phyloP scores from a whole-genome alignment of 768 basidiomycete species.

The Agrocybe chaxingu region DNA sequence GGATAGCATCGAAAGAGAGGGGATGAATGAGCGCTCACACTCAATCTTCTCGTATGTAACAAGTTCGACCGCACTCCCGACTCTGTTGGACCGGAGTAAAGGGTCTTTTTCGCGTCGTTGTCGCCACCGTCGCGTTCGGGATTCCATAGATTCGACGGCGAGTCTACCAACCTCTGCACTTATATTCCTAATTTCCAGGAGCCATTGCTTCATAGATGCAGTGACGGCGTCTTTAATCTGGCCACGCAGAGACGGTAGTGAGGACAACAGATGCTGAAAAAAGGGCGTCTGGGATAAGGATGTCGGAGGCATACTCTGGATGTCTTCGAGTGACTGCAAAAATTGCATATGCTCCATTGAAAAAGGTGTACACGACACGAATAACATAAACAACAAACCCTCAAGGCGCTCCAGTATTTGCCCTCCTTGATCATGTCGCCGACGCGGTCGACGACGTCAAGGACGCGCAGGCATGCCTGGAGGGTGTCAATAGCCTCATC shows the following conservation, averaged over 20 bases:
- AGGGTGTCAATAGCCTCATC: constrained; percentile 97
- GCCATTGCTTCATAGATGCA: constrained; percentile 94
- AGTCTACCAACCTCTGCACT: constrained; percentile 82
- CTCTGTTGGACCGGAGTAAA: constrained; percentile 67
- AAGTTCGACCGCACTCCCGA: constrained; percentile 90
- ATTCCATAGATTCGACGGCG: constrained; percentile 89
- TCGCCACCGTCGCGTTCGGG: constrained; percentile 80
- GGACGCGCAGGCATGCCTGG: constrained; percentile 86
- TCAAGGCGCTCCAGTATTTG: constrained; percentile 94
- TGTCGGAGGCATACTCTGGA: constrained; percentile 84
- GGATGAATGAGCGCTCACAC: constrained; percentile 52
- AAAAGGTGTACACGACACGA: constrained; percentile 23
- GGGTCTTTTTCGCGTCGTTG: constrained; percentile 81
- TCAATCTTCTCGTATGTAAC: constrained; percentile 93
- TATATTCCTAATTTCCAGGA: constrained; percentile 89
- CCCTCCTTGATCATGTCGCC: constrained; percentile 90
- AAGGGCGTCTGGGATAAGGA: constrained; percentile 91
- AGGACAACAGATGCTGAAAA: constrained; percentile 87
- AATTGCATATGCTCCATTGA: constrained; percentile 27
- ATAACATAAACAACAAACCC: constrained; percentile 59
- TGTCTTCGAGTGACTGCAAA: constrained; percentile 88
- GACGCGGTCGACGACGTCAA: constrained; percentile 91
- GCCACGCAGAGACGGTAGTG: constrained; percentile 82
- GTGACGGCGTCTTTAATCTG: constrained; percentile 94
- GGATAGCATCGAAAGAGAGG: neutral